Conservation (phyloP, 495 filamentous ascomycete species). For the Podospora appendiculata region DNA sequence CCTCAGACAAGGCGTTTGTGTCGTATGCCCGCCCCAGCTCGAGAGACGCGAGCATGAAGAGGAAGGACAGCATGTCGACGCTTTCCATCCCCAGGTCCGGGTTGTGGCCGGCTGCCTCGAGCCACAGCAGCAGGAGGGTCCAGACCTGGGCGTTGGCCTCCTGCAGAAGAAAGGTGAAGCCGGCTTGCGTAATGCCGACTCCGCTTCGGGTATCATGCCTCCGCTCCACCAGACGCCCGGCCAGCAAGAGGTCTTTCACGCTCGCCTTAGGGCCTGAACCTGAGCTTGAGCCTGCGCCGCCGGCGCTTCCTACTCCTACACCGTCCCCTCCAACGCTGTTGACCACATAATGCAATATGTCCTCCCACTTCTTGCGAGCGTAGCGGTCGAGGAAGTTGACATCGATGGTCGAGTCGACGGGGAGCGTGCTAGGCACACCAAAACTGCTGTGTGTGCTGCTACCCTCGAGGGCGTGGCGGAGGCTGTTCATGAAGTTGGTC, state of each 20-base stretch:
- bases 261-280: conserved; percentile 54
- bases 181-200: conserved; percentile 74
- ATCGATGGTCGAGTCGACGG: conserved; percentile 50
- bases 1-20: conserved; percentile 66
- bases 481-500: conserved; percentile 64
- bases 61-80: conserved; percentile 88
- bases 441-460: conserved; percentile 81
- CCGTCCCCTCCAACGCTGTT: conserved; percentile 34
- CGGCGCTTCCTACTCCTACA: conserved; percentile 27
- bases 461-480: conserved; percentile 80
- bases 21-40: conserved; percentile 87
- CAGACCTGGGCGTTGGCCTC: conserved; percentile 95
- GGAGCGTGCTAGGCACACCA: conserved; percentile 66
- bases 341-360: conserved; percentile 92
- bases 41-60: conserved; percentile 91
- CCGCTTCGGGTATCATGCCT: conserved; percentile 44
- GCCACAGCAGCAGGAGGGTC: conserved; percentile 87
- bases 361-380: conserved; percentile 86
- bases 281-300: conserved; percentile 17
- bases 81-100: conserved; percentile 59
- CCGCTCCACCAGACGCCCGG: conserved; percentile 69
- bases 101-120: conserved; percentile 65
- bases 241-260: conserved; percentile 72
- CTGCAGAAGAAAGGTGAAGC: conserved; percentile 90
- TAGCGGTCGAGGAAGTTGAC: conserved; percentile 74